Conservation (phyloP, 2,329 filamentous ascomycete genomes). For the Gaeumannomyces sp. region DNA sequence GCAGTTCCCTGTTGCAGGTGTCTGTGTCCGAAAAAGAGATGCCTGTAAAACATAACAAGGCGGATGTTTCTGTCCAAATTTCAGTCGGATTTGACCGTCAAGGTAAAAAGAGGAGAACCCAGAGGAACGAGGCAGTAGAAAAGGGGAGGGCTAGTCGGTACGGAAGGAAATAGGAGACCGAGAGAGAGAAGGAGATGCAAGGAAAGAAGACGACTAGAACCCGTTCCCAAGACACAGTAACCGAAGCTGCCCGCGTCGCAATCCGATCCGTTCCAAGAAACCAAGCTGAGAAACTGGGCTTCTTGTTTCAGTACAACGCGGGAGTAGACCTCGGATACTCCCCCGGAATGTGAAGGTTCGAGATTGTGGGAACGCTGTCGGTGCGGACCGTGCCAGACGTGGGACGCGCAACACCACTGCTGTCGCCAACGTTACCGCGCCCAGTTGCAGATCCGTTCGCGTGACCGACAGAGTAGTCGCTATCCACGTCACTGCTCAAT, state of each 20-base stretch:
- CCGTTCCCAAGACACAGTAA: not conserved
- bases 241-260: not conserved
- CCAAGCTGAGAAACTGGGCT: too few relatives aligned
- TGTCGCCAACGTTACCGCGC: not conserved
- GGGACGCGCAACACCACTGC: slow-evolving; percentile 9
- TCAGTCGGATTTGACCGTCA: not conserved
- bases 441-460: slow-evolving; percentile 1
- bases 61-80: not conserved
- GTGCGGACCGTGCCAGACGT: slow-evolving; percentile 23
- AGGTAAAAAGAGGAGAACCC: slow-evolving; percentile 16
- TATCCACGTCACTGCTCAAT: not conserved
- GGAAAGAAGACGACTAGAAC: not conserved
- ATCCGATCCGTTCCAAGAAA: not conserved
- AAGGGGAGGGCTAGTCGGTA: not conserved
- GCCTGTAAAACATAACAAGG: not conserved
- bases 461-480: not conserved
- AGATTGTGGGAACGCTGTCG: slow-evolving; percentile 49
- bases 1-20: not conserved
- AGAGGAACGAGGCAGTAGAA: slow-evolving; percentile 17
- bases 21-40: not conserved
- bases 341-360: slow-evolving; percentile 63
- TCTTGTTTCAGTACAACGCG: slow-evolving; percentile 1
- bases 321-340: slow-evolving; percentile 46
- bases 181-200: slow-evolving; percentile 9
- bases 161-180: slow-evolving; percentile 16